Conservation (phyloP, 2,329 filamentous ascomycete genomes). For the Cladosporium colombiae region DNA sequence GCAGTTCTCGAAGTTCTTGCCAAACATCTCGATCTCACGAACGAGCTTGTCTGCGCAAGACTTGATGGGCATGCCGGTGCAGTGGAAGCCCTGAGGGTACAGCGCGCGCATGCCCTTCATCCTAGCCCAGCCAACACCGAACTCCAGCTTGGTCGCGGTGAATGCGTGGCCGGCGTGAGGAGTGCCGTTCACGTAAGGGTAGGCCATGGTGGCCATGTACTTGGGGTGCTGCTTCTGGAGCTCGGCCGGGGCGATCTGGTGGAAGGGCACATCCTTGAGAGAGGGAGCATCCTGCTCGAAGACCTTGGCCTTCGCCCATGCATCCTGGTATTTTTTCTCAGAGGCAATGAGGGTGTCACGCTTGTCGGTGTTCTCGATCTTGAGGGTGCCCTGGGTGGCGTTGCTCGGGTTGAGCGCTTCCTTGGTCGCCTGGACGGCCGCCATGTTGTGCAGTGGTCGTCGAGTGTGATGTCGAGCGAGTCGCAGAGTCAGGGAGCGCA, state of each 20-base stretch:
- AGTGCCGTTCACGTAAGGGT: conserved; percentile 83
- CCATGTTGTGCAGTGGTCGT: conserved; percentile 36
- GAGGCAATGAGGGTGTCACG: conserved; percentile 76
- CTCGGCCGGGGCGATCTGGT: conserved; percentile 71
- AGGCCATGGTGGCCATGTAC: conserved; percentile 81
- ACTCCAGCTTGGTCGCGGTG: conserved; percentile 90
- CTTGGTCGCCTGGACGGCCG: conserved; percentile 54
- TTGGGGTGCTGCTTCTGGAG: conserved; percentile 82
- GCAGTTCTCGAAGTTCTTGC: conserved; percentile 79
- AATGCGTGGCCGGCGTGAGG: conserved; percentile 87
- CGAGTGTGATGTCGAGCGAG: conserved; percentile 2
- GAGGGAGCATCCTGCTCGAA: conserved; percentile 88
- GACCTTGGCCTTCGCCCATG: conserved; percentile 74
- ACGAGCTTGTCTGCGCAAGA: conserved; percentile 93
- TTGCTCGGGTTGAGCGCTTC: conserved; percentile 57
- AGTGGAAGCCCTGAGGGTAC: conserved; percentile 93
- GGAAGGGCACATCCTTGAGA: conserved; percentile 72
- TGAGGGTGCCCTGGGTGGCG: conserved; percentile 61
- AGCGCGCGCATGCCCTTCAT: conserved; percentile 88
- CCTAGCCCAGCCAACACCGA: conserved; percentile 78
- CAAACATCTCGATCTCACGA: conserved; percentile 86
- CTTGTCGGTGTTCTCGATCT: conserved; percentile 80
- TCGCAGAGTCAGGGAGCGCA: conserved; percentile 27
- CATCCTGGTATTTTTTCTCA: conserved; percentile 89
- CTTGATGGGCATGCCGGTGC: conserved; percentile 97